These are phyloP conservation scores for Athelia sp. DNA, from an alignment of 1,284 basidiomycete genomes.

Conservation along the genomic window DNA sequence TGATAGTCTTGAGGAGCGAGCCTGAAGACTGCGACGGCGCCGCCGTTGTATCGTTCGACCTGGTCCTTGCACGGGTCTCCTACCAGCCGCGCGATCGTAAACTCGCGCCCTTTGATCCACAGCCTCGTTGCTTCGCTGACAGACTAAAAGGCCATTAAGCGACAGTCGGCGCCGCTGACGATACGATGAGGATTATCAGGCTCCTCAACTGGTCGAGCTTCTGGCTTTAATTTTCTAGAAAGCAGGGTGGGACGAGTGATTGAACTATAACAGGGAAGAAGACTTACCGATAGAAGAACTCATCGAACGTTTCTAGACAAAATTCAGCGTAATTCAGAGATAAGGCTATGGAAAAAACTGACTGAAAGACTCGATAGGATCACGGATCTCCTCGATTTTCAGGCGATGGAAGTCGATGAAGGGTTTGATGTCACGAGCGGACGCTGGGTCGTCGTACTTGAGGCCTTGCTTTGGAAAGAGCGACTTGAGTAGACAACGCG, in stretches of 20 bases:
- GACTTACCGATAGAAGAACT: constrained; percentile 68
- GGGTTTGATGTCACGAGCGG: constrained; percentile 75
- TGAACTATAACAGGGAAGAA: constrained; percentile 31
- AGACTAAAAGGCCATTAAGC: constrained; percentile 89
- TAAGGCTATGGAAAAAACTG: constrained; percentile 25
- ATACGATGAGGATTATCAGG: constrained; percentile 73
- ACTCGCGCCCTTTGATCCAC: constrained; percentile 98
- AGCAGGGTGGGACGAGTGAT: background rate
- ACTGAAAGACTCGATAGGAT: constrained; percentile 85
- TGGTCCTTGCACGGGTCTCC: constrained; percentile 74
- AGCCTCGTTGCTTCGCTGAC: constrained; percentile 81
- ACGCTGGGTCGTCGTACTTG: constrained; percentile 88
- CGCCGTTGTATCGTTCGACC: constrained; percentile 68
- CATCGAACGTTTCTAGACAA: constrained; percentile 76
- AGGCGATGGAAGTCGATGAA: constrained; percentile 93
- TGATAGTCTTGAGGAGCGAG: constrained; percentile 98
- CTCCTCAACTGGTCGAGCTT: constrained; percentile 73
- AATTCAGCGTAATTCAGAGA: background rate
- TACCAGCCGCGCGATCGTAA: constrained; percentile 75
- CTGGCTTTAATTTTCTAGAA: constrained; percentile 78
- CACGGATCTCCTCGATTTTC: constrained; percentile 76
- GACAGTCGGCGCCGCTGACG: constrained; percentile 90
- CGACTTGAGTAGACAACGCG: constrained; percentile 78
- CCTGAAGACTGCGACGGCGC: constrained; percentile 81
- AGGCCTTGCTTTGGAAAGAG: constrained; percentile 91